These are phyloP conservation scores for Diaporthe sp. DNA, from an alignment of 2,329 filamentous ascomycete genomes.

Conservation along the genomic window DNA sequence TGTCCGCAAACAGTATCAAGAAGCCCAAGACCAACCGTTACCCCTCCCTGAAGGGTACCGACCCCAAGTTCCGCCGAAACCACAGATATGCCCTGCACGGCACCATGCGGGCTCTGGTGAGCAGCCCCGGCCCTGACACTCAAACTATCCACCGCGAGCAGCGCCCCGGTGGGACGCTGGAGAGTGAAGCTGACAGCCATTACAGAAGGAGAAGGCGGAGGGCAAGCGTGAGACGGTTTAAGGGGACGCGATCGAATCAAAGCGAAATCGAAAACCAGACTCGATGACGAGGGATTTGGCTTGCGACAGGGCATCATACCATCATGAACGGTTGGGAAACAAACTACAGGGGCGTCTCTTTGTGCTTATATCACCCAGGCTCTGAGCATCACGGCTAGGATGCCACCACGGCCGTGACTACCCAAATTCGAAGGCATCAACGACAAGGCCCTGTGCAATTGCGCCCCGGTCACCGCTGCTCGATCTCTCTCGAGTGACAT, in stretches of 20 bases:
- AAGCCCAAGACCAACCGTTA: conserved; percentile 99
- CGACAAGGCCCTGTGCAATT: conserved; percentile 2
- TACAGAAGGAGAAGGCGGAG: conserved; percentile 96
- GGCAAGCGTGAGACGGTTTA: conserved; percentile 92
- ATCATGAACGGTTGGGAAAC: conserved; percentile 34
- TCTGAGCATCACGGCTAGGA: conserved; percentile 29
- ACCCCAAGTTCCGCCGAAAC: conserved; percentile 99
- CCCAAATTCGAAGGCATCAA: conserved; percentile 35
- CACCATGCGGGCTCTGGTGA: conserved; percentile 94
- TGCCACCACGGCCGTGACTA: conserved; percentile 31
- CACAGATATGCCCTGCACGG: conserved; percentile 99
- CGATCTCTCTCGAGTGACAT: conserved; percentile 30
- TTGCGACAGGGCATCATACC: conserved; percentile 28
- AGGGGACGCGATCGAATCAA: conserved; percentile 38
- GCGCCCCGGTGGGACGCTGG: not conserved
- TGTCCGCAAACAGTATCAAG: conserved; percentile 81
- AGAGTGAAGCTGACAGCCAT: conserved; percentile 27
- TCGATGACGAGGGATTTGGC: conserved; percentile 32
- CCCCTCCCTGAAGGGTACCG: conserved; percentile 97
- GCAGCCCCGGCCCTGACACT: conserved; percentile 50
- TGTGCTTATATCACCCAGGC: conserved; percentile 31
- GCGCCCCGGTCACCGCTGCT: conserved; percentile 6
- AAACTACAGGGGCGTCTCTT: conserved; percentile 34
- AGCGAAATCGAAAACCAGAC: conserved; percentile 39
- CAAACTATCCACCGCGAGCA: conserved; percentile 40